Evolutionary conservation across 2,329 filamentous ascomycete species (phyloP).

Genomic region (Alternaria novae-zelandiae): DNA sequence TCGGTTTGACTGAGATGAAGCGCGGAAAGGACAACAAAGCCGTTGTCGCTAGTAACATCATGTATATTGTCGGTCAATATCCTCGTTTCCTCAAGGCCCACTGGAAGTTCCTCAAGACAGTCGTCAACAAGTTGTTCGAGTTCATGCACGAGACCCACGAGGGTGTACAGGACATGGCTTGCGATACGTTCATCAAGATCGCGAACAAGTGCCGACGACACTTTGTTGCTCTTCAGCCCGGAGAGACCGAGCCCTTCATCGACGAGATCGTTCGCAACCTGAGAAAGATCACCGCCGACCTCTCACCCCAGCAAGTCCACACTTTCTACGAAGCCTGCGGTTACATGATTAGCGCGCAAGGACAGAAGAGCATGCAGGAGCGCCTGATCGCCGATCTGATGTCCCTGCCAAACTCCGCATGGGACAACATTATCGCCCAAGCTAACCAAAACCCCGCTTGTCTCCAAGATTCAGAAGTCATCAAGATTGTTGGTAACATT

Average conservation of each 20-base stretch:
- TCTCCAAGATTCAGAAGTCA: conserved; percentile 89
- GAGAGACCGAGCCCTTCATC: conserved; percentile 94
- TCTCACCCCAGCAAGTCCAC: conserved; percentile 96
- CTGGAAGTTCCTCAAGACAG: conserved; percentile 99
- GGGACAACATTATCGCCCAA: conserved; percentile 91
- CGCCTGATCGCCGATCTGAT: conserved; percentile 89
- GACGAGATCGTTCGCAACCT: conserved; percentile 97
- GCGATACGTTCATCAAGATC: conserved; percentile 99
- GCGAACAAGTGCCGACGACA: conserved; percentile 97
- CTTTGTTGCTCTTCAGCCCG: conserved; percentile 94
- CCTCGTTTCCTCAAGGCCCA: conserved; percentile 98
- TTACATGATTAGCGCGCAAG: conserved; percentile 98
- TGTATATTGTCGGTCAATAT: conserved; percentile 99
- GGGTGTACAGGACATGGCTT: conserved; percentile 99
- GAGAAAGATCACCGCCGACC: conserved; percentile 92
- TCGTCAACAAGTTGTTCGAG: conserved; percentile 99
- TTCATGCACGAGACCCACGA: conserved; percentile 99
- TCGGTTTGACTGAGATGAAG: conserved; percentile 98
- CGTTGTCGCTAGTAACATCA: conserved; percentile 98
- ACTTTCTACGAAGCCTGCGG: conserved; percentile 99
- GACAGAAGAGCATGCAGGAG: conserved; percentile 93
- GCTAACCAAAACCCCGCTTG: conserved; percentile 85
- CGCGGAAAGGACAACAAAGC: conserved; percentile 99
- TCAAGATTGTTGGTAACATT: conserved; percentile 98
- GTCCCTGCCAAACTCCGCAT: conserved; percentile 90